Conservation (phyloP, 371 early-diverging fungal genomes). For the Pancytospora philotis region DNA sequence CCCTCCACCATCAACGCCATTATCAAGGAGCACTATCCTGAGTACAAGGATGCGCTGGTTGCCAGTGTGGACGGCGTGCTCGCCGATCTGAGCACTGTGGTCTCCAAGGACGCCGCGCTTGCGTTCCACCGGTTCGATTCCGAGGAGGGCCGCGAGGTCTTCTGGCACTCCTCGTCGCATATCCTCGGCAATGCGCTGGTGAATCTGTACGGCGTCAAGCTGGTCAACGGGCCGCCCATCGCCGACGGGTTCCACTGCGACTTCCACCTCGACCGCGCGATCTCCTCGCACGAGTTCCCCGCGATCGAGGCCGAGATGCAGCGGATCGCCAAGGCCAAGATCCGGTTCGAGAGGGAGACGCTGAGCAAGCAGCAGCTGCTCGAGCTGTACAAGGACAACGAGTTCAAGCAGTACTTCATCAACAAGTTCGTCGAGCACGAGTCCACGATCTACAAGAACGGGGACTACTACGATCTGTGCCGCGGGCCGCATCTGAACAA, state of each 20-base stretch:
- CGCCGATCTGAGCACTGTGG: conserved; percentile 77
- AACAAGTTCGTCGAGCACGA: conserved; percentile 74
- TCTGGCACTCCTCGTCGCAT: conserved; percentile 99
- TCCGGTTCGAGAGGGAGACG: conserved; percentile 77
- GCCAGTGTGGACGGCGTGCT: conserved; percentile 68
- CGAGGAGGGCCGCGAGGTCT: conserved; percentile 74
- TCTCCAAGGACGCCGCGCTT: conserved; percentile 69
- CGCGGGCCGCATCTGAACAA: conserved; percentile 89
- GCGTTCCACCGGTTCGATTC: conserved; percentile 87
- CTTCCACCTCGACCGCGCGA: conserved; percentile 67
- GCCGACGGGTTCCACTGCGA: conserved; percentile 98
- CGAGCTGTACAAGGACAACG: conserved; percentile 77
- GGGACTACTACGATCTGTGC: conserved; percentile 90
- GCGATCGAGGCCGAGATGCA: conserved; percentile 70
- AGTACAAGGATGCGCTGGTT: conserved; percentile 40
- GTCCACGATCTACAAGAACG: conserved; percentile 87
- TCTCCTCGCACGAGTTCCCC: conserved; percentile 70
- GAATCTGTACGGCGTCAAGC: conserved; percentile 66
- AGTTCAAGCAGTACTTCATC: conserved; percentile 46
- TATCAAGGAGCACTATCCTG: not conserved
- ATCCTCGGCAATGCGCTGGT: conserved; percentile 80
- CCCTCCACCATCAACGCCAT: no score
- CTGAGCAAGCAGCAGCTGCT: conserved; percentile 77
- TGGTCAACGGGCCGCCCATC: conserved; percentile 91
- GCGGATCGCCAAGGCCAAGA: conserved; percentile 81